Percentiles rank a stretch among this genome's conserved stretches.
Evolutionary conservation across 768 basidiomycete genomes (phyloP).

Genomic region (Mycena albidolilacea): DNA sequence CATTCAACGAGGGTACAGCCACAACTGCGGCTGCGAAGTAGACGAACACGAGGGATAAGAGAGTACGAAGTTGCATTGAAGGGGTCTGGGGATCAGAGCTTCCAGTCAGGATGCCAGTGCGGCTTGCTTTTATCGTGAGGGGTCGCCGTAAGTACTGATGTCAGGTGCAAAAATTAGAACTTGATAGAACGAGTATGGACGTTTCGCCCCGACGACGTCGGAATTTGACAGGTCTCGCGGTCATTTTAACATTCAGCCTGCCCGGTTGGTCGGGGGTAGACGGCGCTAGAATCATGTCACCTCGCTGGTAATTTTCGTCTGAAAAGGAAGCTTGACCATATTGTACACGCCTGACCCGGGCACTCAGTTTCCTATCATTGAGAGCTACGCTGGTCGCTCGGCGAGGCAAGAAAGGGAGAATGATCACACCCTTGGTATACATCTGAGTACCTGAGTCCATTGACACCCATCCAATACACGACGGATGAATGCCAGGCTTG

Average conservation of each 20-base stretch:
- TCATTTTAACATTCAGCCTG: slow-evolving; percentile 6
- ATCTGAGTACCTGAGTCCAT: no score
- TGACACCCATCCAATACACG: no score
- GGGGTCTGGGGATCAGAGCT: not conserved
- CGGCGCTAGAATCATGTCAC: no score
- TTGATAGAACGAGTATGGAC: slow-evolving; percentile 1
- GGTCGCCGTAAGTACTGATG: slow-evolving; percentile 7
- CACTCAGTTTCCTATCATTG: no score
- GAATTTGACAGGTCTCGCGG: slow-evolving; percentile 2
- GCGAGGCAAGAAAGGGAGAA: no score
- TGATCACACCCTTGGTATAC: no score
- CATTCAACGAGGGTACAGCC: not conserved
- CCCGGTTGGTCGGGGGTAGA: not conserved
- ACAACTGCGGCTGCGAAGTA: slow-evolving; percentile 10
- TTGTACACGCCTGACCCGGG: no score
- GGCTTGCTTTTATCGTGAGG: slow-evolving; percentile 8
- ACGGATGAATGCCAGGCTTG: no score
- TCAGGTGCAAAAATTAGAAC: not conserved
- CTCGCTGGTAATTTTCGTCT: no score
- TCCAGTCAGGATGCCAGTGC: not conserved
- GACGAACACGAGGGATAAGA: slow-evolving; percentile 15
- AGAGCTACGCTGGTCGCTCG: no score
- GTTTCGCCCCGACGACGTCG: slow-evolving; percentile 11
- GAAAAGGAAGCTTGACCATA: no score
- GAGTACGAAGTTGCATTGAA: slow-evolving; percentile 21